Evolutionary conservation across 768 basidiomycete genomes (phyloP).

Genomic region (Termitomyces sp.): DNA sequence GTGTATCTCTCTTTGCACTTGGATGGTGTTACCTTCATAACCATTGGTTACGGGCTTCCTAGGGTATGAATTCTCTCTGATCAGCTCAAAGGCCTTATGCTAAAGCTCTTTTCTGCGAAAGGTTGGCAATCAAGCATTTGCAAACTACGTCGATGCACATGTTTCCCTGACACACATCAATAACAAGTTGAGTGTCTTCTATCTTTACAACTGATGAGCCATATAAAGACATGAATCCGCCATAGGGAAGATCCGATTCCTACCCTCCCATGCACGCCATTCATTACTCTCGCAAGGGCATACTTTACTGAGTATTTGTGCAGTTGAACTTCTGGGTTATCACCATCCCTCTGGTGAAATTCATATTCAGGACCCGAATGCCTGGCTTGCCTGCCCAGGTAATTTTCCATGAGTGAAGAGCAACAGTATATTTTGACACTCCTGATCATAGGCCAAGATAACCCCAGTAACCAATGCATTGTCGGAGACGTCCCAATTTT

Average conservation of each 20-base stretch:
- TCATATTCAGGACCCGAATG: conserved; percentile 16
- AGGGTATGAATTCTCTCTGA: conserved; percentile 8
- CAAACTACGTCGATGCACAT: conserved; percentile 46
- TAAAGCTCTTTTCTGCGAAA: conserved; percentile 8
- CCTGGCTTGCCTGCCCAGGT: conserved; percentile 20
- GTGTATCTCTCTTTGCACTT: conserved; percentile 38
- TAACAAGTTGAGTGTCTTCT: conserved; percentile 27
- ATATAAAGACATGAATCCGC: not conserved
- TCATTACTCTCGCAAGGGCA: not conserved
- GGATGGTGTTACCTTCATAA: conserved; percentile 9
- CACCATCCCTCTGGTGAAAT: conserved; percentile 30
- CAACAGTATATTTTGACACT: not conserved
- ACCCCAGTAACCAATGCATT: conserved; percentile 44
- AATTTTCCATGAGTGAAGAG: not conserved
- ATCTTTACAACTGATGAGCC: not conserved
- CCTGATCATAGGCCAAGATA: conserved; percentile 49
- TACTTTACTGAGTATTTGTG: not conserved
- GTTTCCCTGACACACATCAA: conserved; percentile 42
- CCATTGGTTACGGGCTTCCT: conserved; percentile 18
- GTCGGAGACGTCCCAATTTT: conserved; percentile 52
- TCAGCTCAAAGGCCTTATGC: not conserved
- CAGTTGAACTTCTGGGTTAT: conserved; percentile 30
- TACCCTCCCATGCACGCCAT: conserved; percentile 19
- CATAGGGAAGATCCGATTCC: conserved; percentile 27
- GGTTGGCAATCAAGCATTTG: conserved; percentile 54